Conservation (phyloP, 1,139 yeast genomes). For the Saccharomycopsis crataegensis region DNA sequence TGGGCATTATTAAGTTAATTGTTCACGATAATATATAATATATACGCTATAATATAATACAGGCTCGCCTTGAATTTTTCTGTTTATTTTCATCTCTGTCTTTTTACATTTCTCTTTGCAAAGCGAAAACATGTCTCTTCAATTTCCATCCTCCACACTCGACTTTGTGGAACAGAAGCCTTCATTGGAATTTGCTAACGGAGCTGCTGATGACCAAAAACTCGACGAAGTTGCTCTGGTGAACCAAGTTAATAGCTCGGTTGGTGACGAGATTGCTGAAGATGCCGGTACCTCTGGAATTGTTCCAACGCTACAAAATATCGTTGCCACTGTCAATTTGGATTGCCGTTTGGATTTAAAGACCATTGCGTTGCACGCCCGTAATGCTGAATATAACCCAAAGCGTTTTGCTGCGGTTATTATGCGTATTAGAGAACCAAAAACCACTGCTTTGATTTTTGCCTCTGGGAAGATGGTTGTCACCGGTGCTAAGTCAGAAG, state of each 20-base stretch:
- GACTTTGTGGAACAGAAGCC: slow-evolving; percentile 10
- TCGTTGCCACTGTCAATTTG: slow-evolving; percentile 94
- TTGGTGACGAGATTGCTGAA: slow-evolving; percentile 28
- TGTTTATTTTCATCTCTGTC: neutral
- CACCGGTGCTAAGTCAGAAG: slow-evolving; percentile 98
- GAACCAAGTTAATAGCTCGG: neutral
- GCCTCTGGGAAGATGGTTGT: slow-evolving; percentile 99
- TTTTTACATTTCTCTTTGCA: neutral
- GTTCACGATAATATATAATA: neutral
- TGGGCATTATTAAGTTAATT: slow-evolving; percentile 14
- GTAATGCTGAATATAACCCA: slow-evolving; percentile 98
- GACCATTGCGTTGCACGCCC: slow-evolving; percentile 96
- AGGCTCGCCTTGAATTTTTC: neutral
- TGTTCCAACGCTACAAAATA: slow-evolving; percentile 93
- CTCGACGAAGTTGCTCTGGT: neutral
- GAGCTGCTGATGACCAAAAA: neutral
- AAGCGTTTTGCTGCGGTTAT: slow-evolving; percentile 98
- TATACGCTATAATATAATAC: neutral
- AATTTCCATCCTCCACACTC: slow-evolving; percentile 7
- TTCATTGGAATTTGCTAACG: neutral
- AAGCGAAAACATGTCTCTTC: slow-evolving; percentile 7
- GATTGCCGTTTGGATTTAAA: slow-evolving; percentile 94
- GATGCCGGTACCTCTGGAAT: slow-evolving; percentile 81
- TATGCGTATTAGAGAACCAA: slow-evolving; percentile 98
- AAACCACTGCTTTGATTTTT: slow-evolving; percentile 94